Evolutionary conservation across 1,284 basidiomycete species (phyloP).

Genomic region (Fomitopsis palustris): DNA sequence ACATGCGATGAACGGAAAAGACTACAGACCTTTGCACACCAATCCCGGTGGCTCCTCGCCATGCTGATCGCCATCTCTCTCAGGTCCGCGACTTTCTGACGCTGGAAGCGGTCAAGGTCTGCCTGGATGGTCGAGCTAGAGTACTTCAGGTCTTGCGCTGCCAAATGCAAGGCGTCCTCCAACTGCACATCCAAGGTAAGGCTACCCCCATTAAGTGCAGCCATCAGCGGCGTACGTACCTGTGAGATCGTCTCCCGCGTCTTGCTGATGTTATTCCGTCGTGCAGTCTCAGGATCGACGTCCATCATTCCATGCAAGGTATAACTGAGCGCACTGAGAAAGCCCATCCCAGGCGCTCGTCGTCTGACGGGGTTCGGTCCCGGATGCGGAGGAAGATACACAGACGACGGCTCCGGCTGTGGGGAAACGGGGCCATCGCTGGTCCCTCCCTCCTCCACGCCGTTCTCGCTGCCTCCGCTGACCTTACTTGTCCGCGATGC

Average conservation of each 20-base stretch:
- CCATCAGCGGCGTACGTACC: conserved; percentile 40
- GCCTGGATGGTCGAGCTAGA: conserved; percentile 95
- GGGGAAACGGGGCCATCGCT: conserved; percentile 29
- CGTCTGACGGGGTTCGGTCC: conserved; percentile 63
- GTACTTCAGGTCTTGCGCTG: conserved; percentile 92
- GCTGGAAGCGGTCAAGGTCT: conserved; percentile 96
- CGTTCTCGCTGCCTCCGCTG: conserved; percentile 9
- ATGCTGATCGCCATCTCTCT: conserved; percentile 90
- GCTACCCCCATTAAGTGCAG: neutral
- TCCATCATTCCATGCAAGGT: conserved; percentile 98
- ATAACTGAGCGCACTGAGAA: conserved; percentile 91
- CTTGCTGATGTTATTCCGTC: conserved; percentile 90
- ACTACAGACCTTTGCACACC: conserved; percentile 80
- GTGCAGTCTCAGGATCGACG: conserved; percentile 93
- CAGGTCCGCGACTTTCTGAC: conserved; percentile 96
- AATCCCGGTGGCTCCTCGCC: conserved; percentile 89
- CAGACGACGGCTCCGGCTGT: conserved; percentile 30
- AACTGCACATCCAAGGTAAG: conserved; percentile 48
- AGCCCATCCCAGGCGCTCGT: conserved; percentile 75
- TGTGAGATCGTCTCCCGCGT: conserved; percentile 92
- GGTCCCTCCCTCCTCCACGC: conserved; percentile 26
- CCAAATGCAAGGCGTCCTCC: conserved; percentile 87
- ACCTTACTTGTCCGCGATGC: conserved; percentile 13
- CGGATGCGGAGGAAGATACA: conserved; percentile 69
- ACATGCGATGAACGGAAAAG: conserved; percentile 11